Conservation (phyloP, 139 green algal genomes). For the Mesostigma viride region DNA sequence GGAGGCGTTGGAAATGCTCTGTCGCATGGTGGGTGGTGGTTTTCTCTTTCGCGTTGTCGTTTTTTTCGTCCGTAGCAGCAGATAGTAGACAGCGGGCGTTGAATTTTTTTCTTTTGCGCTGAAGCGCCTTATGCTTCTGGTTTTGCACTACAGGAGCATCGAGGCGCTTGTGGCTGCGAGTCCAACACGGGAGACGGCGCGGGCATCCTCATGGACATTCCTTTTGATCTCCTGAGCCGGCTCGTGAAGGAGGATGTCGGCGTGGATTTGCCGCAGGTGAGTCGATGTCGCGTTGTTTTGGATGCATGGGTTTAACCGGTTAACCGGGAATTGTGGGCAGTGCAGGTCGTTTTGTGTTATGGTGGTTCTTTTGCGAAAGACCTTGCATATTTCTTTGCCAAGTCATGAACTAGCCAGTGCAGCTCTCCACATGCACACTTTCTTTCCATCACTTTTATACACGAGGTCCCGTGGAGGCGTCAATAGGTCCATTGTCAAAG, state of each 20-base stretch:
- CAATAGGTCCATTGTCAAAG: too few species aligned
- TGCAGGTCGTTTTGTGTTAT: background rate
- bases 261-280: constrained; percentile 49
- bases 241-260: constrained; percentile 50
- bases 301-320: too few species aligned
- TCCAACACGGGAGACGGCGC: constrained; percentile 87
- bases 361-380: background rate
- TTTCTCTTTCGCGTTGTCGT: background rate
- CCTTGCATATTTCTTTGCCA: too few species aligned
- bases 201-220: constrained; percentile 80
- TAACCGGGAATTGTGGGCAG: background rate
- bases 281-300: too few species aligned
- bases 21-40: background rate
- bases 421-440: too few species aligned
- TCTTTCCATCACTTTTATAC: too few species aligned
- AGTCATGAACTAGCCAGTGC: too few species aligned
- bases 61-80: background rate
- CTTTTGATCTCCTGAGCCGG: constrained; percentile 65
- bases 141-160: background rate
- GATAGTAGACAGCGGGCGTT: background rate
- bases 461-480: too few species aligned
- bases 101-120: too few species aligned
- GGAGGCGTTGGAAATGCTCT: background rate
- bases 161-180: constrained; percentile 85
- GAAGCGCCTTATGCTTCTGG: too few species aligned